These are phyloP conservation scores for Amborella trichopoda DNA, from an alignment of 164 flowering plant species.

Conservation along the genomic window DNA sequence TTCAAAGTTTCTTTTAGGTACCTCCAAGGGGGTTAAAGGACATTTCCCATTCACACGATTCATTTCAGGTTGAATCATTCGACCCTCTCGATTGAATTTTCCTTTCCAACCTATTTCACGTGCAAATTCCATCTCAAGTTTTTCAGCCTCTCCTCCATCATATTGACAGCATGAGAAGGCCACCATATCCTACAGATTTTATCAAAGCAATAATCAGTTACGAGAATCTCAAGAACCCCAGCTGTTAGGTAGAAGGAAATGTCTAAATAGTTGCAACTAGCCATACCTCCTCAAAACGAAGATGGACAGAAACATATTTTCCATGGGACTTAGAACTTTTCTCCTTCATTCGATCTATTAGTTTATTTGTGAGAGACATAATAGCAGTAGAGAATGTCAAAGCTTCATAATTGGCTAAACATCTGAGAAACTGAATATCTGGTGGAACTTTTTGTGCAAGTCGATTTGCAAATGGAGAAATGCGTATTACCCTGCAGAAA, in stretches of 20 bases:
- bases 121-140: slow-evolving; percentile 68
- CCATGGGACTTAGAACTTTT: slow-evolving; percentile 51
- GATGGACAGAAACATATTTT: slow-evolving; percentile 75
- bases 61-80: slow-evolving; percentile 78
- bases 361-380: slow-evolving; percentile 36
- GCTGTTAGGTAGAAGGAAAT: background rate
- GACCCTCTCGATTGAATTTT: slow-evolving; percentile 84
- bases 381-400: slow-evolving; percentile 62
- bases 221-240: background rate
- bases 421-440: slow-evolving; percentile 62
- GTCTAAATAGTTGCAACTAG: no score
- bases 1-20: no score
- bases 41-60: slow-evolving; percentile 87
- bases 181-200: slow-evolving; percentile 84
- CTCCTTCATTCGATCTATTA: slow-evolving; percentile 52
- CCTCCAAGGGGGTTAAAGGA: slow-evolving; percentile 96
- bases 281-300: slow-evolving; percentile 91
- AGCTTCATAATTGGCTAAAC: slow-evolving; percentile 75
- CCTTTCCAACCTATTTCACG: slow-evolving; percentile 97
- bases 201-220: no score
- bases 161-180: slow-evolving; percentile 95
- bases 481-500: slow-evolving; percentile 54
- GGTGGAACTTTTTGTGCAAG: slow-evolving; percentile 70
- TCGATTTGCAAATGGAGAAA: slow-evolving; percentile 92
- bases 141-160: slow-evolving; percentile 85